These are phyloP conservation scores for Plectosphaerella sp. DNA, from an alignment of 2,329 filamentous ascomycete genomes.

Conservation along the genomic window DNA sequence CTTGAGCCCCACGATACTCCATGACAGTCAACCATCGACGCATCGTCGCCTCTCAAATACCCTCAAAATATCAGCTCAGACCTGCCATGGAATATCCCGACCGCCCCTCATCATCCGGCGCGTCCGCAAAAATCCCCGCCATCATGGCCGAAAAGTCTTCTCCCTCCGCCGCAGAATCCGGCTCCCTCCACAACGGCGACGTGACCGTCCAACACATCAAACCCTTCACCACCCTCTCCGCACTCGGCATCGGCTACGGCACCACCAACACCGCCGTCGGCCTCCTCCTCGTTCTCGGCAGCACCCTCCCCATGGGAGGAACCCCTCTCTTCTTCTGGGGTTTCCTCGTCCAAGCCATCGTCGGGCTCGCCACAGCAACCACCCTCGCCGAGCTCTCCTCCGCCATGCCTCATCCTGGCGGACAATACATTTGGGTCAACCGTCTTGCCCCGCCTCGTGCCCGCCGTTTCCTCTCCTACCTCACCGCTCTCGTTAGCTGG, in stretches of 20 bases:
- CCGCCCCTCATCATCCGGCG: background rate
- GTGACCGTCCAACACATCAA: constrained; percentile 21
- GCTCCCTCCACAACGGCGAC: constrained; percentile 10
- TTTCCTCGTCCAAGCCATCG: constrained; percentile 16
- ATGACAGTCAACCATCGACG: too few relatives aligned
- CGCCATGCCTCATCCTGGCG: constrained; percentile 21
- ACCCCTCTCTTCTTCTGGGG: constrained; percentile 20
- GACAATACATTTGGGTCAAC: constrained; percentile 21
- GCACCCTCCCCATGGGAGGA: constrained; percentile 15
- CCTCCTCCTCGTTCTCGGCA: constrained; percentile 15
- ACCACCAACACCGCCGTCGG: constrained; percentile 19
- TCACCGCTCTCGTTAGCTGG: constrained; percentile 18
- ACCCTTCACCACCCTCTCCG: constrained; percentile 21
- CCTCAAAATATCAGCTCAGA: too few relatives aligned
- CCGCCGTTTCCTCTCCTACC: constrained; percentile 16
- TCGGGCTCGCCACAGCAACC: constrained; percentile 18
- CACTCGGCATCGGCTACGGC: constrained; percentile 19
- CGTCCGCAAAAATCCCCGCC: background rate
- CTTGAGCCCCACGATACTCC: too few relatives aligned
- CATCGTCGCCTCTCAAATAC: too few relatives aligned
- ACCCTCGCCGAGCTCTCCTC: constrained; percentile 22
- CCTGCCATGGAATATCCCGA: background rate
- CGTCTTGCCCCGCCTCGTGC: constrained; percentile 12
- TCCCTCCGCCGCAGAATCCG: background rate
- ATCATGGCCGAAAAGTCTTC: constrained; percentile 1